phyloP scores from a whole-genome alignment of 2,329 filamentous ascomycete genomes.

The Fonsecaea pedrosoi region DNA sequence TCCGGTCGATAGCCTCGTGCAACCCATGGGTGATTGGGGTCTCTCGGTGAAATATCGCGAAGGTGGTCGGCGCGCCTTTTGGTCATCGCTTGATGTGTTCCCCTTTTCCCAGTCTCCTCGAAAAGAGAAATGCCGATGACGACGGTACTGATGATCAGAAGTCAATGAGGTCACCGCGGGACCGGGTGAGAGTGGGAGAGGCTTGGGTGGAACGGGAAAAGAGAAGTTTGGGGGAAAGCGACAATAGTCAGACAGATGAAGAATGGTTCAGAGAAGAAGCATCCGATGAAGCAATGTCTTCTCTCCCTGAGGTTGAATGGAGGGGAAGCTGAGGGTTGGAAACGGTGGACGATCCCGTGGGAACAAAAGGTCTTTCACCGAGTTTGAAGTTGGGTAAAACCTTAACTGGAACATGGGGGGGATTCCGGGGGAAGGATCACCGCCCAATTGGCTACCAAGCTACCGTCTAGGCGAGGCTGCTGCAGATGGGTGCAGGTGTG shows the following conservation, averaged over 20 bases:
- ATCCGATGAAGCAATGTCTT: not conserved
- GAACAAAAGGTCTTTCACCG: slow-evolving; percentile 13
- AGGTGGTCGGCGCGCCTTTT: slow-evolving; percentile 19
- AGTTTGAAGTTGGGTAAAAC: slow-evolving; percentile 13
- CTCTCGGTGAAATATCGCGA: slow-evolving; percentile 5
- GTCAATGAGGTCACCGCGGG: not conserved
- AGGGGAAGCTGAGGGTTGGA: slow-evolving; percentile 17
- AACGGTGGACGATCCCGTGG: slow-evolving; percentile 19
- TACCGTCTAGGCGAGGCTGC: slow-evolving; percentile 9
- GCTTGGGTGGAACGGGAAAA: slow-evolving; percentile 3
- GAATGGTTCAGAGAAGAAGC: not conserved
- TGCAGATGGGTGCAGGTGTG: slow-evolving; percentile 11
- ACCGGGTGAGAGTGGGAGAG: slow-evolving; percentile 1
- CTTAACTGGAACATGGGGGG: slow-evolving; percentile 18
- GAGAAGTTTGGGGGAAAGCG: not conserved
- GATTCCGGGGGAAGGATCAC: slow-evolving; percentile 7
- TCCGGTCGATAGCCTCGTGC: slow-evolving; percentile 35
- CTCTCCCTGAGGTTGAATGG: not conserved
- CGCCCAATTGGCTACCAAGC: slow-evolving; percentile 19
- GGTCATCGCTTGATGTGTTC: slow-evolving; percentile 19
- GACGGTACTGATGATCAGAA: slow-evolving; percentile 2
- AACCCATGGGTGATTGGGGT: slow-evolving; percentile 29
- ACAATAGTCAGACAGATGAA: not conserved
- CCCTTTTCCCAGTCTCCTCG: not conserved
- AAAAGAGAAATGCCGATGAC: not conserved